These are phyloP conservation scores for Stagonosporopsis rhizophila DNA, from an alignment of 2,329 filamentous ascomycete species.

Conservation along the genomic window DNA sequence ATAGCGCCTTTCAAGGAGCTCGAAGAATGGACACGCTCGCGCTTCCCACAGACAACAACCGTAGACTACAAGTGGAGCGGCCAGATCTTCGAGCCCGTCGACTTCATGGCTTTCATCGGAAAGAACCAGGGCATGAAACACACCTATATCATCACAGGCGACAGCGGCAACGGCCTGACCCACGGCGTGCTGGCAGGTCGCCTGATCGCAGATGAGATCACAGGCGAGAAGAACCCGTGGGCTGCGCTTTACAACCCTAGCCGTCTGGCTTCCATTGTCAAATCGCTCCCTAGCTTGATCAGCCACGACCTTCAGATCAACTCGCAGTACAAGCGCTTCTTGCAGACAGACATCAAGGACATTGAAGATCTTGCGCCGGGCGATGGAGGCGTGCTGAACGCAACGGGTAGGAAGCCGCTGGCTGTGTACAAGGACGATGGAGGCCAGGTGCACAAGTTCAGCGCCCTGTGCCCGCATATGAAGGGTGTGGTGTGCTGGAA, in stretches of 20 bases:
- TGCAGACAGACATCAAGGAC: constrained; percentile 62
- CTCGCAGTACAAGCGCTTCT: constrained; percentile 62
- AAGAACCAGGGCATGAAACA: constrained; percentile 61
- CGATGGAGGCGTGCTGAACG: constrained; percentile 61
- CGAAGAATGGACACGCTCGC: constrained; percentile 60
- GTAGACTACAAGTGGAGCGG: constrained; percentile 66
- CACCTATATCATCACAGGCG: constrained; percentile 63
- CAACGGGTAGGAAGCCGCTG: constrained; percentile 55
- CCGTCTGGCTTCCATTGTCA: constrained; percentile 54
- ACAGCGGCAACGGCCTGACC: constrained; percentile 65
- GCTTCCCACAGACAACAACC: constrained; percentile 58
- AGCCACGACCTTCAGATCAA: constrained; percentile 64
- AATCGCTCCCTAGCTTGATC: constrained; percentile 56
- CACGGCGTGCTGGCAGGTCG: constrained; percentile 62
- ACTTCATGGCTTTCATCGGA: constrained; percentile 64
- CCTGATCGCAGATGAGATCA: constrained; percentile 63
- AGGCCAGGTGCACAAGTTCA: constrained; percentile 59
- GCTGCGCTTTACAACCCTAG: constrained; percentile 59
- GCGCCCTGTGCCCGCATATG: constrained; percentile 64
- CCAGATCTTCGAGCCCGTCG: constrained; percentile 63
- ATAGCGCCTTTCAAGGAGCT: constrained; percentile 59
- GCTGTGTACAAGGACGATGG: constrained; percentile 65
- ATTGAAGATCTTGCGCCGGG: constrained; percentile 62
- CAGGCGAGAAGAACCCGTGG: constrained; percentile 59
- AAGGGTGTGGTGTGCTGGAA: constrained; percentile 66